Conservation (phyloP, 768 basidiomycete species). For the Kwoniella mangroviensis region DNA sequence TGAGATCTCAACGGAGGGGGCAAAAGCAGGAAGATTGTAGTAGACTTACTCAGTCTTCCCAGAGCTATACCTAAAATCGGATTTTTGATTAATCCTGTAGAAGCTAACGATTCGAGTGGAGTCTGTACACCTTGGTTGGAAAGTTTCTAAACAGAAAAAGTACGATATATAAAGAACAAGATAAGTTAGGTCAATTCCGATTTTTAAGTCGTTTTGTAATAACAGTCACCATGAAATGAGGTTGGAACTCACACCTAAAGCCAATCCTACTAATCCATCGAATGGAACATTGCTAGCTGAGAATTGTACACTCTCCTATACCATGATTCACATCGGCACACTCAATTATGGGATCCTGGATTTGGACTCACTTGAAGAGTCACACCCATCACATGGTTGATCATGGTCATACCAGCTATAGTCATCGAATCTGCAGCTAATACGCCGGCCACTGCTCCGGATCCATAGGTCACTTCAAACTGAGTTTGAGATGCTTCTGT, state of each 20-base stretch:
- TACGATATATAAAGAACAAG: not conserved
- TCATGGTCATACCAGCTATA: constrained; percentile 68
- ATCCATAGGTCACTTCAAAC: constrained; percentile 37
- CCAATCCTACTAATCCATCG: constrained; percentile 57
- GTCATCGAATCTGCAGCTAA: constrained; percentile 69
- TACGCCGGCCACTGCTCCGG: constrained; percentile 70
- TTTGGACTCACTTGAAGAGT: constrained; percentile 63
- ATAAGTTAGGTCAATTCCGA: no score
- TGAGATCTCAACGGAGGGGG: no score
- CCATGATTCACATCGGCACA: no score
- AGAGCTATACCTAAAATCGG: constrained; percentile 82
- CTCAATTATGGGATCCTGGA: not conserved
- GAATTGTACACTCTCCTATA: constrained; percentile 46
- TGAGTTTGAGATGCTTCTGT: constrained; percentile 25
- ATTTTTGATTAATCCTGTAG: constrained; percentile 64
- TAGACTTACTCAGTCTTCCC: constrained; percentile 63
- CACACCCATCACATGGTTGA: constrained; percentile 71
- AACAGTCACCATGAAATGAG: constrained; percentile 60
- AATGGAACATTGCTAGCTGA: constrained; percentile 59
- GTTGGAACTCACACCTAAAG: constrained; percentile 20
- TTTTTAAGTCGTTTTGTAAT: no score
- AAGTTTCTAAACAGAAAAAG: constrained; percentile 54
- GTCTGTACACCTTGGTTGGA: constrained; percentile 71
- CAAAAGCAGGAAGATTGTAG: not conserved
- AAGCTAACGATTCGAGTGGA: constrained; percentile 72